Evolutionary conservation across 768 basidiomycete genomes (phyloP).

Genomic region (Dacryopinax spathularia): DNA sequence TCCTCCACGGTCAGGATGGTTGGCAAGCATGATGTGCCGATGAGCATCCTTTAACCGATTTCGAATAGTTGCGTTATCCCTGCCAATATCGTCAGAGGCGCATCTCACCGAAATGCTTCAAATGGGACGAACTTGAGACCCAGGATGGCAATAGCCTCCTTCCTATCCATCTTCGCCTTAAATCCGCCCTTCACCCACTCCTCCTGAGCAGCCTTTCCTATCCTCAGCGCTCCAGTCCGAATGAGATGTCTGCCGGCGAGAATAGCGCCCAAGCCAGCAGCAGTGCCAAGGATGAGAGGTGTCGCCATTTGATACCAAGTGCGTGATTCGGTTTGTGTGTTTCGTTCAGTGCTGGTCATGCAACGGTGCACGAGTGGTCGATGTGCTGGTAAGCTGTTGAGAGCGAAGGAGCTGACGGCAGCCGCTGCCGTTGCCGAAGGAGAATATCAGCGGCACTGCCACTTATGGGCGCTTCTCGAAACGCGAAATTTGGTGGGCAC

Average conservation of each 20-base stretch:
- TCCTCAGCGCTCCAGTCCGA: slow-evolving; percentile 40
- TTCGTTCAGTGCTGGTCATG: neutral
- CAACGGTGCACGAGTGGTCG: too few relatives aligned
- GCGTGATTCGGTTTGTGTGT: neutral
- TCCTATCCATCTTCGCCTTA: slow-evolving; percentile 88
- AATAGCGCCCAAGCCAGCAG: slow-evolving; percentile 55
- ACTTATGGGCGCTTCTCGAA: neutral
- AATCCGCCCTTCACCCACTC: slow-evolving; percentile 92
- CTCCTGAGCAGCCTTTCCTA: slow-evolving; percentile 50
- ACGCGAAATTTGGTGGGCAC: neutral
- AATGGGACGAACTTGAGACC: slow-evolving; percentile 71
- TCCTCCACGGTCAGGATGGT: slow-evolving; percentile 96
- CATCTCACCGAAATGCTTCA: too few relatives aligned
- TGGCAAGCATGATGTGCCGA: slow-evolving; percentile 91
- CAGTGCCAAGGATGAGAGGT: slow-evolving; percentile 59
- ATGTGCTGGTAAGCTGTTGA: too few relatives aligned
- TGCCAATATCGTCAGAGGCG: slow-evolving; percentile 26
- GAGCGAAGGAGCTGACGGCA: neutral
- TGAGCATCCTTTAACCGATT: slow-evolving; percentile 84
- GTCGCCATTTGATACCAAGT: slow-evolving; percentile 45
- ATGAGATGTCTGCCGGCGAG: slow-evolving; percentile 59
- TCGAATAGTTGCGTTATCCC: slow-evolving; percentile 69
- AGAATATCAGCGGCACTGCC: neutral
- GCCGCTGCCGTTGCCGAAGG: neutral
- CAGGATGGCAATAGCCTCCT: slow-evolving; percentile 80